phyloP scores from a whole-genome alignment of 345 rosid species.

The Ailanthus altissimus region DNA sequence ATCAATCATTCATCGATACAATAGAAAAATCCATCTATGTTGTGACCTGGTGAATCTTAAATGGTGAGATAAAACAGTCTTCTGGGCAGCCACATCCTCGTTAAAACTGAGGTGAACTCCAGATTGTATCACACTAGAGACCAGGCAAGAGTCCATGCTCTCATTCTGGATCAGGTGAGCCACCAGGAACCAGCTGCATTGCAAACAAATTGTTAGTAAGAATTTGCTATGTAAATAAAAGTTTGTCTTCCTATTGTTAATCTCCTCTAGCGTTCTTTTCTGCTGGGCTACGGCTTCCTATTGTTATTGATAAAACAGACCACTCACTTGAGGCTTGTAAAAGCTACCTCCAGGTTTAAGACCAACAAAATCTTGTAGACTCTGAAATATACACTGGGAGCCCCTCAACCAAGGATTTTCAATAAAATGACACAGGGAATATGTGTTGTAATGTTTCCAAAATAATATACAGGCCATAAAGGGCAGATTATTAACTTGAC shows the following conservation, averaged over 20 bases:
- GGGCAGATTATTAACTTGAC: too few relatives aligned
- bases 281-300: neutral
- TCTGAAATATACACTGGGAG: too few relatives aligned
- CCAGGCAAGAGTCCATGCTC: neutral
- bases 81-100: neutral
- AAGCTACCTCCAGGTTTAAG: neutral
- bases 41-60: neutral
- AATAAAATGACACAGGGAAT: neutral
- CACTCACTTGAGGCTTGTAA: neutral
- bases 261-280: neutral
- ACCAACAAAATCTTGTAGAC: neutral
- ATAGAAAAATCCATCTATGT: neutral
- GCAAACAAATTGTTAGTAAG: conserved; percentile 20
- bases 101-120: conserved; percentile 12
- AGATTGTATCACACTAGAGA: neutral
- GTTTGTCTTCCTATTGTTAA: neutral
- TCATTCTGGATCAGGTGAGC: conserved; percentile 67
- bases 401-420: neutral
- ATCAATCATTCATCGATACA: conserved; percentile 9
- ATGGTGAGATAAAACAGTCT: neutral
- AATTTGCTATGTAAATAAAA: neutral
- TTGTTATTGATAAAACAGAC: neutral
- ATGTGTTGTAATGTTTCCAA: neutral
- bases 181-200: conserved; percentile 94
- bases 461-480: neutral